Percentiles rank a stretch among this genome's conserved stretches.
Evolutionary conservation across 2,329 filamentous ascomycete genomes (phyloP).

Genomic region (Xylariales sp.): DNA sequence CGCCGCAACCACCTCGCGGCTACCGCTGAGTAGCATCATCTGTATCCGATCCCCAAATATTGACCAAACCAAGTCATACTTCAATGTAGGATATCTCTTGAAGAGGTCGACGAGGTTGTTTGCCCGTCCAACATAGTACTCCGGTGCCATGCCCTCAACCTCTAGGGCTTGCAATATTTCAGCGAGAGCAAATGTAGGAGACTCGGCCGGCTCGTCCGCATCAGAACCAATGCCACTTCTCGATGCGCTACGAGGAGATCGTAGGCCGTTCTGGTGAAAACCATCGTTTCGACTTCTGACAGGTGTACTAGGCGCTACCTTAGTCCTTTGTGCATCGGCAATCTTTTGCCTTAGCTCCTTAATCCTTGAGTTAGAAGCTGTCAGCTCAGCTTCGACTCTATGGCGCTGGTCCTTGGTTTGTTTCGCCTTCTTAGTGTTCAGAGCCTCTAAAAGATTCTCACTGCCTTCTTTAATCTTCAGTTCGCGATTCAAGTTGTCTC

Average conservation of each 20-base stretch:
- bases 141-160: slow-evolving; percentile 84
- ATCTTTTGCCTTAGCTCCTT: slow-evolving; percentile 71
- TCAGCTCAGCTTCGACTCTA: slow-evolving; percentile 87
- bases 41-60: slow-evolving; percentile 95
- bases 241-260: slow-evolving; percentile 68
- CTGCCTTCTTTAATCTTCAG: slow-evolving; percentile 98
- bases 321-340: slow-evolving; percentile 67
- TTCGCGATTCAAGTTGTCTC: slow-evolving; percentile 91
- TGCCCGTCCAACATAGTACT: slow-evolving; percentile 94
- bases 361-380: slow-evolving; percentile 82
- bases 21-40: slow-evolving; percentile 94
- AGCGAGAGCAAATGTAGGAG: slow-evolving; percentile 88
- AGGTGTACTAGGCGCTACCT: slow-evolving; percentile 61
- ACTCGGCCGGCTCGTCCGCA: slow-evolving; percentile 78
- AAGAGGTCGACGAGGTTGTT: slow-evolving; percentile 97
- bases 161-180: slow-evolving; percentile 93
- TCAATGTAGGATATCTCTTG: slow-evolving; percentile 89
- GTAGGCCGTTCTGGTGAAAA: slow-evolving; percentile 59
- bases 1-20: slow-evolving; percentile 92
- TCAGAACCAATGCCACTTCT: slow-evolving; percentile 69
- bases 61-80: slow-evolving; percentile 96
- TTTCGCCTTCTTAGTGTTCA: slow-evolving; percentile 95
- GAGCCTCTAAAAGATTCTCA: slow-evolving; percentile 95
- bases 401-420: slow-evolving; percentile 88
- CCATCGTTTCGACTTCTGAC: slow-evolving; percentile 64